Percentiles rank a stretch among this genome's conserved stretches.
phyloP scores from a whole-genome alignment of 768 basidiomycete species.

The Tephrocybe sp. region DNA sequence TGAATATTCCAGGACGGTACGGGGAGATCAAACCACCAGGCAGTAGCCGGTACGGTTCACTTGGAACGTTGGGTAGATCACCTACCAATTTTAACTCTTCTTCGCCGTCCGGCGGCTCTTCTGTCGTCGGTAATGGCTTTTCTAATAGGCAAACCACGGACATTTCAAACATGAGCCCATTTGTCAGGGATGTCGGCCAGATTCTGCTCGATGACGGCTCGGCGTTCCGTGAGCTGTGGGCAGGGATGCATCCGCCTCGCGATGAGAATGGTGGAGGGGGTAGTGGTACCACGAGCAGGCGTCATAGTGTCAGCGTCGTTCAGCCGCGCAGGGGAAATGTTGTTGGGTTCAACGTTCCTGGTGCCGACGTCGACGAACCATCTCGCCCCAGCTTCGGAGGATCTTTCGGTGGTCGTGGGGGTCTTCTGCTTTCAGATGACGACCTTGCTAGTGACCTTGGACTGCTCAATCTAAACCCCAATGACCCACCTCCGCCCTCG shows the following conservation, averaged over 20 bases:
- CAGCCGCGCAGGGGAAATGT: constrained; percentile 68
- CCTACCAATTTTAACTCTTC: constrained; percentile 53
- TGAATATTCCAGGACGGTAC: constrained; percentile 57
- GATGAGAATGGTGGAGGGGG: constrained; percentile 64
- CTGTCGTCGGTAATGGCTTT: constrained; percentile 45
- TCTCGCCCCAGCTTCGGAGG: constrained; percentile 31
- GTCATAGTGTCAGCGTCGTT: constrained; percentile 83
- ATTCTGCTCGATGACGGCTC: constrained; percentile 75
- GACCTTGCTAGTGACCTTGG: constrained; percentile 76
- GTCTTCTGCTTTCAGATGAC: constrained; percentile 74
- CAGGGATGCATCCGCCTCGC: constrained; percentile 61
- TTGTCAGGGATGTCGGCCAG: constrained; percentile 80
- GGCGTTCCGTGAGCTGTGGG: constrained; percentile 74
- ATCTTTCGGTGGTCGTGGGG: constrained; percentile 46
- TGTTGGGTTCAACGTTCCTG: constrained; percentile 68
- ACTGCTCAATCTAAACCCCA: constrained; percentile 54
- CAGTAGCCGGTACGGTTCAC: constrained; percentile 62
- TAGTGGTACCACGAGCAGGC: constrained; percentile 79
- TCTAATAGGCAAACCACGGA: constrained; percentile 44
- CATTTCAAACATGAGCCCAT: constrained; percentile 81
- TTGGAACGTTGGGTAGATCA: constrained; percentile 56
- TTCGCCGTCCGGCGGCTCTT: constrained; percentile 40
- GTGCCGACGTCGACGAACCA: constrained; percentile 38
- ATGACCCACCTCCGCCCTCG: constrained; percentile 33
- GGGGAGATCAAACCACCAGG: constrained; percentile 65